Base-by-base conservation (phyloP, 1,284 basidiomycete species). In the Pholiota adiposa region DNA sequence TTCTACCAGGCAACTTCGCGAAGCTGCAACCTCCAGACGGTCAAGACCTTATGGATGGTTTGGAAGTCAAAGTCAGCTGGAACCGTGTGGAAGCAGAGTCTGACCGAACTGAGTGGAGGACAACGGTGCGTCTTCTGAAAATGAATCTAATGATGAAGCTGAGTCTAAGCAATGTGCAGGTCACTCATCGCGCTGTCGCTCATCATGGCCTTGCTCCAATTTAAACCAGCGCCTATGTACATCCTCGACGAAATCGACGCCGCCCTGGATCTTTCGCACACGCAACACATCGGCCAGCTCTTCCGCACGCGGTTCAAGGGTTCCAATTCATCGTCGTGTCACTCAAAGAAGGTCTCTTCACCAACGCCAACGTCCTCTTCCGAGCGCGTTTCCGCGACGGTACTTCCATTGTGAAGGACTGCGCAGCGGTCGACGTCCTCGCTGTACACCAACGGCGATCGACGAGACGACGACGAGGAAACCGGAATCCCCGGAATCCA, bases 201-300 rank as follows among this genome's bases (percentile, higher is more conserved):
- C 51, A 98, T 99, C 81, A 97, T 99, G 96, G 92, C 96, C 0
- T 84, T 99, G 40, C 85, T 99, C 34, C 96, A 98, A 75, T 98
- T 98, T 85, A 98, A 98, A 73, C 96, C 97, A 1, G 96, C 97
- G n/a, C 97, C 96, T 0, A 97, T 99, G 94, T 98, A 99, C 75
- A 98, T 99, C 71, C 85, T 99, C 21, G 97, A 99, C 77, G 97
- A 99, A 78, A 97, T 99, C 68, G 96, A 98, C 75, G 95, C 96
- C 0, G 96, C 96, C 4, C 85, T 98, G 46, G 97, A 99, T 77
- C 79, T 98, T 21, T 96, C 94, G 50, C 96, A 98, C 71, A 98
- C 97, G 7, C 92, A 97, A 70, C 94, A 98, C 75, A 98, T 99
- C 63, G 97, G 97, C 23, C 94, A 96, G 68, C 85, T 98, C 16